Conservation (phyloP, 2,329 filamentous ascomycete species). For the Apiospora hydei region DNA sequence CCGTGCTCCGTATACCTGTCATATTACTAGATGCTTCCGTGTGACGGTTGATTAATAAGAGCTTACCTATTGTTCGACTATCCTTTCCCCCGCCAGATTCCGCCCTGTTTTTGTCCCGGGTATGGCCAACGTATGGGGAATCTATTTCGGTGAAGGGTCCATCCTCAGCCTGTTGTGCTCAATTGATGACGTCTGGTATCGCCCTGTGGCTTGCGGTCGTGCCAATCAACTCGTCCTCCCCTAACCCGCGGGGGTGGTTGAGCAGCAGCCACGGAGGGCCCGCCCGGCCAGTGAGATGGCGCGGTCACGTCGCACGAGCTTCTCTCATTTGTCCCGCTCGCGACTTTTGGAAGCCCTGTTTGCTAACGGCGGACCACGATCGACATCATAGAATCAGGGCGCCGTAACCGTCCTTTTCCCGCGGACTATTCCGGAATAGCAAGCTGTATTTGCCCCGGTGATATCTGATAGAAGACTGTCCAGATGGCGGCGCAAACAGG, state of each 20-base stretch:
- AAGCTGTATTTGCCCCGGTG: neutral
- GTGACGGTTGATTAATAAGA: neutral
- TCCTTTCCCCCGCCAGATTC: neutral
- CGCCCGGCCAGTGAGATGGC: neutral
- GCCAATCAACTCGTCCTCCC: neutral
- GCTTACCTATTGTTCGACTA: neutral
- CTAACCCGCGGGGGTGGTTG: constrained; percentile 2
- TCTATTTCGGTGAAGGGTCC: neutral
- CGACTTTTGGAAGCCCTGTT: neutral
- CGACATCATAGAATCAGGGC: neutral
- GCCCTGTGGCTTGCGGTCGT: neutral
- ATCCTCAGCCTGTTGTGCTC: neutral
- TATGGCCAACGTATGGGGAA: too few relatives aligned
- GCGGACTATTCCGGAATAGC: neutral
- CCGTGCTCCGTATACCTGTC: neutral
- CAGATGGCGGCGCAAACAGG: neutral
- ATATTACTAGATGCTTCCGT: neutral
- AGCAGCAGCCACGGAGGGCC: neutral
- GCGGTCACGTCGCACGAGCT: neutral
- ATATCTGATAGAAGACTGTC: neutral
- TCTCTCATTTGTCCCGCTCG: too few relatives aligned
- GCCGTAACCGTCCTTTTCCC: neutral
- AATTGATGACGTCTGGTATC: neutral
- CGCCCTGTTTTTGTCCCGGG: neutral
- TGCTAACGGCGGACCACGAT: neutral